phyloP scores from a whole-genome alignment of 2,329 filamentous ascomycete species.

The Pleoardoris graminearum region DNA sequence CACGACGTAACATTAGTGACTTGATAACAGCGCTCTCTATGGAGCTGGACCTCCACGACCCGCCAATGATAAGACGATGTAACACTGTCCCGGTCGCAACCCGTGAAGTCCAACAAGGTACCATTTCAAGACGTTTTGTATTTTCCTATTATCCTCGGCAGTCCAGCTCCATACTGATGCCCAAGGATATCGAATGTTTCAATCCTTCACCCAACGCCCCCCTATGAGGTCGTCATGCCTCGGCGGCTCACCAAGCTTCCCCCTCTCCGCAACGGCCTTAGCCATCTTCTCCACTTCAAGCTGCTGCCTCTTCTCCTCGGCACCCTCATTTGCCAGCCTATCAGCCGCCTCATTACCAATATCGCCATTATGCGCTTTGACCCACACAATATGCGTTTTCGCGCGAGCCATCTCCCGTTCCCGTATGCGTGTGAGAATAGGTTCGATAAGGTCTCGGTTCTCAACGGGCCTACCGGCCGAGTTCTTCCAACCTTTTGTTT shows the following conservation, averaged over 20 bases:
- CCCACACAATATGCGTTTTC: conserved; percentile 77
- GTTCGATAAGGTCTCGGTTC: conserved; percentile 82
- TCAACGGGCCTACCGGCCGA: conserved; percentile 70
- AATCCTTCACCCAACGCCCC: not conserved
- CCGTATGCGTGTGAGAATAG: conserved; percentile 71
- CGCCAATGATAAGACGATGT: too few relatives aligned
- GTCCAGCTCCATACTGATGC: too few relatives aligned
- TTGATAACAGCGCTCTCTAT: too few relatives aligned
- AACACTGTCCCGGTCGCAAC: too few relatives aligned
- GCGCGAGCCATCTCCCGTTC: conserved; percentile 60
- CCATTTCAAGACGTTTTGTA: too few relatives aligned
- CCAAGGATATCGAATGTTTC: not conserved
- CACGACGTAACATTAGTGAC: too few relatives aligned
- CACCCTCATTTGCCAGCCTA: conserved; percentile 3
- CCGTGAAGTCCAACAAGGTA: too few relatives aligned
- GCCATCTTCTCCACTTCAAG: not conserved
- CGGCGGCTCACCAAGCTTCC: not conserved
- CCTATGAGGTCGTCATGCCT: not conserved
- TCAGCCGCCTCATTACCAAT: conserved; percentile 4
- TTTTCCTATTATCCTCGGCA: too few relatives aligned
- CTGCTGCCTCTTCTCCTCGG: conserved; percentile 5
- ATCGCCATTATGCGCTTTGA: conserved; percentile 76
- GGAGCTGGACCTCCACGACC: too few relatives aligned
- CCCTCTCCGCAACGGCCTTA: not conserved
- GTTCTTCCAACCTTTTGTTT: conserved; percentile 77